Evolutionary conservation across 2,329 filamentous ascomycete genomes (phyloP).

Genomic region (Thielaviopsis euricoi): DNA sequence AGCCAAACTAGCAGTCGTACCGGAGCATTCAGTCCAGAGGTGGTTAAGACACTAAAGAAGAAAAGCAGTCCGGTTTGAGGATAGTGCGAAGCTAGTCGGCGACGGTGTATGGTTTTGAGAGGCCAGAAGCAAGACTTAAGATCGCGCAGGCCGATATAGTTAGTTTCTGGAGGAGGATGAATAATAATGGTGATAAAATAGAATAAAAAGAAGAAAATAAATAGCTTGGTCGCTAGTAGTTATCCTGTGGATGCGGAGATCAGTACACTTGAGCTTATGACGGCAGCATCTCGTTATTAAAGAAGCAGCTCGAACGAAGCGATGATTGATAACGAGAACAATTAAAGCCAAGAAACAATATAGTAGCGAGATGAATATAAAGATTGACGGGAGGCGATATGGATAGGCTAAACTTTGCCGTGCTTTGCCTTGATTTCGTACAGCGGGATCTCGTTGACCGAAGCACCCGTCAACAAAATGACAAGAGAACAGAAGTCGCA

Average conservation of each 20-base stretch:
- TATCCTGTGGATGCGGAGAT: no score
- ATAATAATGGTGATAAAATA: neutral
- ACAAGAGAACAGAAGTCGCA: neutral
- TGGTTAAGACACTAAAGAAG: neutral
- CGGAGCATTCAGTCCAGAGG: constrained; percentile 8
- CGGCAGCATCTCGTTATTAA: no score
- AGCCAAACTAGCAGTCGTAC: constrained; percentile 1
- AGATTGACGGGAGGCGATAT: no score
- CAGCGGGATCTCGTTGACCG: no score
- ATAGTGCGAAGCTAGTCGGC: constrained; percentile 9
- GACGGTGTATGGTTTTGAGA: neutral
- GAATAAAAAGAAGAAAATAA: neutral
- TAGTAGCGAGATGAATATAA: neutral
- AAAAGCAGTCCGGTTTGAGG: neutral
- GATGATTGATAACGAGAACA: neutral
- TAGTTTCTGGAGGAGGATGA: neutral
- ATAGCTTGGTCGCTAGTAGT: no score
- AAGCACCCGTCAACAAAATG: no score
- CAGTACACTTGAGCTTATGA: no score
- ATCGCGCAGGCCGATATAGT: constrained; percentile 2
- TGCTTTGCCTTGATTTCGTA: no score
- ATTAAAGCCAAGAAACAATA: neutral
- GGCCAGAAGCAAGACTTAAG: neutral
- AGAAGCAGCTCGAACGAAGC: neutral
- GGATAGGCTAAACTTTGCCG: no score